Percentiles rank a stretch among this genome's conserved stretches.
These are phyloP conservation scores for Coelastrella sp. DNA, from an alignment of 139 green algal species.

Conservation along the genomic window DNA sequence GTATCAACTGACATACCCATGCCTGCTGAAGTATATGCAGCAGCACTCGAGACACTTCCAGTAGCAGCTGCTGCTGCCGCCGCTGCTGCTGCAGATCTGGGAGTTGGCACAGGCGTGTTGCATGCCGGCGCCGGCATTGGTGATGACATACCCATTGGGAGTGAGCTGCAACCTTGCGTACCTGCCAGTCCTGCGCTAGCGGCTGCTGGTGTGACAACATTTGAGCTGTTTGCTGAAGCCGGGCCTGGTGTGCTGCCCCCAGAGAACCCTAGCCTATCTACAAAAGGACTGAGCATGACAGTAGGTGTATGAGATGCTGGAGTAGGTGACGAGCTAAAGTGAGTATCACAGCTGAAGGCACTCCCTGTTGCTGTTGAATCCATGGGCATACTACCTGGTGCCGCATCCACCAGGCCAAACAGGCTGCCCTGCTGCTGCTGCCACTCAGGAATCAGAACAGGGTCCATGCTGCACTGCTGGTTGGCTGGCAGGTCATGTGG, in stretches of 20 bases:
- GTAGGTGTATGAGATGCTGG: background rate
- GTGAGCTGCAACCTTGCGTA: background rate
- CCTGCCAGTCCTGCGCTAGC: background rate
- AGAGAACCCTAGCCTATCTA: background rate
- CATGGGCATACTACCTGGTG: background rate
- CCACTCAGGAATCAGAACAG: conserved; percentile 25
- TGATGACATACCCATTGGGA: conserved; percentile 3
- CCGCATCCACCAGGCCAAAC: conserved; percentile 28
- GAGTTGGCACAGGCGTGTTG: conserved; percentile 4
- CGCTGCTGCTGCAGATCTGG: background rate
- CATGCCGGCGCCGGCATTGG: background rate
- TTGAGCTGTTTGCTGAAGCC: background rate
- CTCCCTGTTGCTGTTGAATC: background rate
- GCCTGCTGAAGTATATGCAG: background rate
- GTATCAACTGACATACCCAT: background rate
- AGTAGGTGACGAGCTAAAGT: background rate
- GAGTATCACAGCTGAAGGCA: conserved; percentile 36
- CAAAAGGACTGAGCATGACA: conserved; percentile 1
- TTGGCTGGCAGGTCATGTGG: background rate
- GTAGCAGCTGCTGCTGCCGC: background rate
- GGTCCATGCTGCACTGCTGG: conserved; percentile 1
- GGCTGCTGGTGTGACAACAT: background rate
- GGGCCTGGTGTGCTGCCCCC: background rate
- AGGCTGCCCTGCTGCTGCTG: conserved; percentile 43
- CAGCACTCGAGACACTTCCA: background rate